These are phyloP conservation scores for Ilyonectria mors-panacis DNA, from an alignment of 2,329 filamentous ascomycete species.

Conservation along the genomic window DNA sequence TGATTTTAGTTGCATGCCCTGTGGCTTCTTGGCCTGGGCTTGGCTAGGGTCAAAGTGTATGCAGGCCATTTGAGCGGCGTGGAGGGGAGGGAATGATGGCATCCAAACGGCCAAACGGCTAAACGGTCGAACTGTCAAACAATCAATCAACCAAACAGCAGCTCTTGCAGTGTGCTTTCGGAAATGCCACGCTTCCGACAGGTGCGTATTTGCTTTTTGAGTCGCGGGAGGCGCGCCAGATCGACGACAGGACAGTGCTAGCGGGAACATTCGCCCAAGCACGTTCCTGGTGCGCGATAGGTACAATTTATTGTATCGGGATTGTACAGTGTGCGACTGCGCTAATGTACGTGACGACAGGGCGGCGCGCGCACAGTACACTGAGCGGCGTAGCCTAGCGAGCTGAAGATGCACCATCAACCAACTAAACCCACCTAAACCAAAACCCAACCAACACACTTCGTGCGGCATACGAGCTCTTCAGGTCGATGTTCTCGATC, in stretches of 20 bases:
- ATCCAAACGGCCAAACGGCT: no score
- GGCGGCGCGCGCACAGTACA: no score
- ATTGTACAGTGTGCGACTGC: neutral
- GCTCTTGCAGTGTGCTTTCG: neutral
- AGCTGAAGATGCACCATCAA: no score
- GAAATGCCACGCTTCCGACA: neutral
- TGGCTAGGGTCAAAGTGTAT: constrained; percentile 12
- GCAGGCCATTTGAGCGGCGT: neutral
- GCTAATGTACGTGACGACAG: no score
- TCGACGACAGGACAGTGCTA: constrained; percentile 18
- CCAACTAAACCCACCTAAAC: neutral
- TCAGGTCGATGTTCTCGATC: constrained; percentile 19
- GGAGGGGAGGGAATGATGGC: no score
- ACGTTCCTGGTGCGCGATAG: neutral
- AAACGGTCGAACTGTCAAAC: no score
- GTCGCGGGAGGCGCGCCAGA: constrained; percentile 28
- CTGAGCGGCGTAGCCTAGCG: no score
- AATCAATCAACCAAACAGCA: neutral
- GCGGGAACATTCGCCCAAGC: constrained; percentile 14
- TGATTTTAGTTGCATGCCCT: neutral
- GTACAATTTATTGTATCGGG: neutral
- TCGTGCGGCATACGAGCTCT: neutral
- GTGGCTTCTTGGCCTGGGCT: constrained; percentile 5
- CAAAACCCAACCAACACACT: neutral
- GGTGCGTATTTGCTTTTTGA: constrained; percentile 12